Percentiles rank a stretch among this genome's conserved stretches.
Evolutionary conservation across 176 grass and related monocot genomes (phyloP).

Genomic region (Alloteropsis semialata): DNA sequence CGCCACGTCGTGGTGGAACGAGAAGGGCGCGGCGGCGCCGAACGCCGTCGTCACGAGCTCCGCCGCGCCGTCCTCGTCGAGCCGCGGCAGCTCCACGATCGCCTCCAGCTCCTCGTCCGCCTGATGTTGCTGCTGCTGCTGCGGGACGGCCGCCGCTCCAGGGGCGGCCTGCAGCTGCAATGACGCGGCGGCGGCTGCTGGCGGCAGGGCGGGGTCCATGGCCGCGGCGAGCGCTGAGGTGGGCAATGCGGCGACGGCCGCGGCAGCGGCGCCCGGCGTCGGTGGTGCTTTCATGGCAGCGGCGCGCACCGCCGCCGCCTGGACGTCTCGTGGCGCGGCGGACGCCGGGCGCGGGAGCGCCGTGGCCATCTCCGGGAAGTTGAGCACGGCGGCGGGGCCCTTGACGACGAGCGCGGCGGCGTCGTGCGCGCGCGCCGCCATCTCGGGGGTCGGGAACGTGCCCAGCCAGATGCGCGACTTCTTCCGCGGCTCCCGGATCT

Average conservation of each 20-base stretch:
- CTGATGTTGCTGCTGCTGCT: too few species aligned
- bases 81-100: constrained; percentile 3
- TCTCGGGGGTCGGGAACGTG: constrained; percentile 74
- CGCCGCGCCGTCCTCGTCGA: background rate
- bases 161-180: too few species aligned
- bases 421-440: constrained; percentile 85
- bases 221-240: background rate
- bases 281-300: constrained; percentile 42
- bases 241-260: background rate
- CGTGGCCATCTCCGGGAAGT: constrained; percentile 61
- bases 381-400: constrained; percentile 59
- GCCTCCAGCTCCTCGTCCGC: constrained; percentile 7
- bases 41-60: constrained; percentile 36
- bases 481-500: constrained; percentile 87
- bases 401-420: constrained; percentile 68
- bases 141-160: too few species aligned
- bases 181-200: background rate
- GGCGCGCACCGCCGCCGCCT: constrained; percentile 52
- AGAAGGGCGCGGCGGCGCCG: too few species aligned
- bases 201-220: background rate
- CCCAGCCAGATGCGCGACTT: constrained; percentile 92
- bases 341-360: constrained; percentile 54
- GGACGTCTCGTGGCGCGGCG: constrained; percentile 58
- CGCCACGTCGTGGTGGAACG: too few species aligned
- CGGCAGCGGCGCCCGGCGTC: background rate